A percentile compares a stretch with the other conserved stretches of the same genome.
Evolutionary conservation across 108 stramenopile genomes (phyloP).

Genomic region (Cyclotella baltica): DNA sequence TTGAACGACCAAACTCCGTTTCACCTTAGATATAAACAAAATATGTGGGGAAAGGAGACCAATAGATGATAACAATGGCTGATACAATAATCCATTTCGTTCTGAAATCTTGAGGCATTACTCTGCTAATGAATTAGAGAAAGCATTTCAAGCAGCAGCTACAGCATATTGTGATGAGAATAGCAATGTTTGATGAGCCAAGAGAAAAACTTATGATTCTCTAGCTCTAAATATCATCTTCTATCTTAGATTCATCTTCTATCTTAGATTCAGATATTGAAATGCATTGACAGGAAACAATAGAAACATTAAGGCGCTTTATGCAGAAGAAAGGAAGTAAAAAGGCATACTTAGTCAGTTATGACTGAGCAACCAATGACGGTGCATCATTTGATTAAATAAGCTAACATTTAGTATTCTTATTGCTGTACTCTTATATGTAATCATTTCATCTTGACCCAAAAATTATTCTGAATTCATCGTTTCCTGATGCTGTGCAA

Average conservation of each 20-base stretch:
- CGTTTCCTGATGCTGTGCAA: no score
- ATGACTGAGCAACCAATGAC: slow-evolving; percentile 41
- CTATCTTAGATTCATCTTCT: neutral
- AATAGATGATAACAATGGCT: neutral
- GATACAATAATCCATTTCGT: slow-evolving; percentile 70
- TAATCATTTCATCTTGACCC: no score
- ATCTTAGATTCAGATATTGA: no score
- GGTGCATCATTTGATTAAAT: neutral
- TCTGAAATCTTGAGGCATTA: slow-evolving; percentile 67
- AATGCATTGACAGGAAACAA: neutral
- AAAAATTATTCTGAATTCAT: no score
- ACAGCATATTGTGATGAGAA: slow-evolving; percentile 49
- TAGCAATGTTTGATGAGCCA: slow-evolving; percentile 45
- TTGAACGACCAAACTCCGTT: slow-evolving; percentile 59
- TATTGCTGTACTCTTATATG: no score
- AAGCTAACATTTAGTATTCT: no score
- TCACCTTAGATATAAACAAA: slow-evolving; percentile 24
- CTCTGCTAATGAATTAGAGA: slow-evolving; percentile 40
- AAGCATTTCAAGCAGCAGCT: slow-evolving; percentile 51
- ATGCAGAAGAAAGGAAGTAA: slow-evolving; percentile 1
- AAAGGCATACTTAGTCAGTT: slow-evolving; percentile 8
- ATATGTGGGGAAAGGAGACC: slow-evolving; percentile 12
- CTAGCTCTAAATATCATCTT: neutral
- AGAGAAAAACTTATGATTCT: slow-evolving; percentile 36
- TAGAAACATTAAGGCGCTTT: neutral